Evolutionary conservation across 768 basidiomycete genomes (phyloP).

Genomic region (Psilocybe tampanensis): DNA sequence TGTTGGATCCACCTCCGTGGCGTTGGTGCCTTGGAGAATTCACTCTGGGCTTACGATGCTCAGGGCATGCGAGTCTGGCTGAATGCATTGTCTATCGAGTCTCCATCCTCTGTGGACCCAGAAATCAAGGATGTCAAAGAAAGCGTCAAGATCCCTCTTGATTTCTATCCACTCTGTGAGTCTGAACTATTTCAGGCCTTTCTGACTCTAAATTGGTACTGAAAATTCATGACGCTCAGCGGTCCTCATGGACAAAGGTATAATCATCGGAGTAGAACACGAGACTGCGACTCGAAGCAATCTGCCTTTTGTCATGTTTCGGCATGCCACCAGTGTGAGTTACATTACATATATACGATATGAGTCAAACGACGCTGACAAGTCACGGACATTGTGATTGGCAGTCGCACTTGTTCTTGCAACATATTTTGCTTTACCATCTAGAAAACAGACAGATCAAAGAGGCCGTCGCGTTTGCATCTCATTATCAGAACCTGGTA

Average conservation of each 20-base stretch:
- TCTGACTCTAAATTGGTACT: not conserved
- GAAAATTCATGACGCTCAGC: conserved; percentile 48
- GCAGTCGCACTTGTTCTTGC: conserved; percentile 92
- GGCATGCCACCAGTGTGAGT: conserved; percentile 87
- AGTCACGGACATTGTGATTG: conserved; percentile 1
- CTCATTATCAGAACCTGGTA: conserved; percentile 84
- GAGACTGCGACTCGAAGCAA: conserved; percentile 77
- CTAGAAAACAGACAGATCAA: conserved; percentile 62
- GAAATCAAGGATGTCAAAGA: conserved; percentile 70
- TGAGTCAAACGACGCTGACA: not conserved
- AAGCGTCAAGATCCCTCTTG: conserved; percentile 88
- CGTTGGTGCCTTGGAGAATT: conserved; percentile 93
- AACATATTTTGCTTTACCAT: conserved; percentile 86
- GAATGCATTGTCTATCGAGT: conserved; percentile 90
- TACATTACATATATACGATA: not conserved
- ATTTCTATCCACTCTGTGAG: conserved; percentile 95
- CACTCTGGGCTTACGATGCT: conserved; percentile 96
- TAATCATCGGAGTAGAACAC: conserved; percentile 94
- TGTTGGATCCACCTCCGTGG: conserved; percentile 98
- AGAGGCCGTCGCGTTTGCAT: conserved; percentile 85
- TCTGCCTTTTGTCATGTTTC: conserved; percentile 88
- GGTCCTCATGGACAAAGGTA: conserved; percentile 98
- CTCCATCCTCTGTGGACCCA: conserved; percentile 39
- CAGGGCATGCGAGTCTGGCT: conserved; percentile 90
- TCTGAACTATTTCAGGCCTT: conserved; percentile 10